Conservation (phyloP, 257 asterid genomes). For the Rehmannia glutinosa region DNA sequence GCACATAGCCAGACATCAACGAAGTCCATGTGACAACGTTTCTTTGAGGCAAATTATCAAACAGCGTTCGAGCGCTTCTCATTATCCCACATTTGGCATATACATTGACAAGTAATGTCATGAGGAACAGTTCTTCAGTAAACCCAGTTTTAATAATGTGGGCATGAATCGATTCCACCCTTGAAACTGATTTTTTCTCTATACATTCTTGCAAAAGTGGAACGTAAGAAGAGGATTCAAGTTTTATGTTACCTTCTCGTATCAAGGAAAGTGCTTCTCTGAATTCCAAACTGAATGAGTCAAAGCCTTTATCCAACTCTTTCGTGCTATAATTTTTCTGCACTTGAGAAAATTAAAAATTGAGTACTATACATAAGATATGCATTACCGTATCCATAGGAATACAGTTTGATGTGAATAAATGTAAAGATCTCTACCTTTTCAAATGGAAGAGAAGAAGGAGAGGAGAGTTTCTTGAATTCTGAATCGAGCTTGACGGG, state of each 20-base stretch:
- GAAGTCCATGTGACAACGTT: conserved; percentile 90
- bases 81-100: conserved; percentile 66
- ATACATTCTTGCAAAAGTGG: conserved; percentile 69
- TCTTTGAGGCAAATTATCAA: conserved; percentile 57
- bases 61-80: conserved; percentile 57
- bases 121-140: conserved; percentile 50
- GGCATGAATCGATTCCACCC: conserved; percentile 52
- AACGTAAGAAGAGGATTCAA: conserved; percentile 53
- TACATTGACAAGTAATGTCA: conserved; percentile 72
- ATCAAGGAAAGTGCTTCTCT: conserved; percentile 38
- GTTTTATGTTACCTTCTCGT: conserved; percentile 35
- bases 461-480: conserved; percentile 40
- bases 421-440: conserved; percentile 39
- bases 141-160: conserved; percentile 67
- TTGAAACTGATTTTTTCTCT: conserved; percentile 38
- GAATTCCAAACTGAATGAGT: conserved; percentile 37
- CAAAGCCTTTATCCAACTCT: conserved; percentile 39
- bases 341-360: conserved; percentile 13
- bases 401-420: background rate
- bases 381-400: background rate
- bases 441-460: conserved; percentile 52
- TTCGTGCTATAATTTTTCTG: conserved; percentile 39
- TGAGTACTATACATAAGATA: background rate
- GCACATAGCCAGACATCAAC: conserved; percentile 68
- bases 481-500: conserved; percentile 62